phyloP scores from a whole-genome alignment of 345 rosid genomes.

The Salix exigua region DNA sequence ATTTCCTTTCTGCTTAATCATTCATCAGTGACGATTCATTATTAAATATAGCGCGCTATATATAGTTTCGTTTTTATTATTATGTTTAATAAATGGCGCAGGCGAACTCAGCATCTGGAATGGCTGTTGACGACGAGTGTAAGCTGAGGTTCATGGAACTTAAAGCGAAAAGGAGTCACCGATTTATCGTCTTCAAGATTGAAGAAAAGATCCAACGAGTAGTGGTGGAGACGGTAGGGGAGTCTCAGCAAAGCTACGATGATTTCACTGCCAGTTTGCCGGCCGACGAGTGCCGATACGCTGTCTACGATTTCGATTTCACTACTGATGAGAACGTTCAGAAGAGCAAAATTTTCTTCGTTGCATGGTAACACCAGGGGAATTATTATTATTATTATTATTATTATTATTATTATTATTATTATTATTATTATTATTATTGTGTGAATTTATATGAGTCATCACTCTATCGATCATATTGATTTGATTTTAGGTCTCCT shows the following conservation, averaged over 20 bases:
- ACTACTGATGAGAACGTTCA: constrained; percentile 21
- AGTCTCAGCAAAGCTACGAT: constrained; percentile 5
- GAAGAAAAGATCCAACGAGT: constrained; percentile 22
- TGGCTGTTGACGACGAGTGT: constrained; percentile 30
- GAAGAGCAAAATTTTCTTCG: constrained; percentile 28
- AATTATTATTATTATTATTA: not conserved
- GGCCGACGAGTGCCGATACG: constrained; percentile 27
- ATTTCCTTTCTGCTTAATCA: not conserved
- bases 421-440: not conserved
- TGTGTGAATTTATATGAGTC: not conserved
- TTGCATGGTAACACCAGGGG: constrained; percentile 18
- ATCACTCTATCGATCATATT: not conserved
- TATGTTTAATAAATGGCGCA: not conserved
- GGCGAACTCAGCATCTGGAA: constrained; percentile 23
- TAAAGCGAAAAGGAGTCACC: constrained; percentile 23
- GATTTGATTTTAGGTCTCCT: constrained; percentile 17
- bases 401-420: not conserved
- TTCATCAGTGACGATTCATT: not conserved
- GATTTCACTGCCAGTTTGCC: constrained; percentile 25
- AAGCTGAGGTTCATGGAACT: constrained; percentile 22
- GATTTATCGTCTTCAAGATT: constrained; percentile 29
- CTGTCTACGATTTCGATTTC: constrained; percentile 30
- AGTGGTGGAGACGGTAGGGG: constrained; percentile 17
- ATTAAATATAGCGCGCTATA: not conserved
- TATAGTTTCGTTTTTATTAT: not conserved